A percentile compares a stretch with the other conserved stretches of the same genome.
Conservation (phyloP, 495 filamentous ascomycete species). For the Neurospora discreta region DNA sequence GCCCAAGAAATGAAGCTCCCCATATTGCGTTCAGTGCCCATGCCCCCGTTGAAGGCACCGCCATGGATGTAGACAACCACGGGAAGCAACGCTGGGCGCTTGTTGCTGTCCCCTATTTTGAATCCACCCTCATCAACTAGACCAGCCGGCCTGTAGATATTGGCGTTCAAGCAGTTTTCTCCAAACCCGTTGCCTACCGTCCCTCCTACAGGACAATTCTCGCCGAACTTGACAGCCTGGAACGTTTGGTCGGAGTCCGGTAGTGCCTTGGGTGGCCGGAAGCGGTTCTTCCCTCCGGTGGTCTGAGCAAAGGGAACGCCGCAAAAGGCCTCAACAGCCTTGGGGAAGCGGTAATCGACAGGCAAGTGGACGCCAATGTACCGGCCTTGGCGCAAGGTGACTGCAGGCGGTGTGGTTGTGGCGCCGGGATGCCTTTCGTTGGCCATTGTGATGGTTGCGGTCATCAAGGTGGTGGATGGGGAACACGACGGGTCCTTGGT, state of each 20-base stretch:
- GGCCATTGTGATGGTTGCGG: background rate
- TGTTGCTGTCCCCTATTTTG: conserved; percentile 2
- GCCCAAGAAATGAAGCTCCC: conserved; percentile 43
- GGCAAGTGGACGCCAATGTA: conserved; percentile 39
- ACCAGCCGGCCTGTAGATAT: conserved; percentile 34
- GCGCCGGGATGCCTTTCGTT: background rate
- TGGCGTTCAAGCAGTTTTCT: conserved; percentile 43
- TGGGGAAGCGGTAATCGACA: conserved; percentile 27
- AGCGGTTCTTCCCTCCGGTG: conserved; percentile 44
- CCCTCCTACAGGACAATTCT: conserved; percentile 28
- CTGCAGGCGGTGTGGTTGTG: conserved; percentile 8
- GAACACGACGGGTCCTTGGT: background rate
- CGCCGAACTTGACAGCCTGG: conserved; percentile 35
- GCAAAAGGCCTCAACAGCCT: conserved; percentile 43
- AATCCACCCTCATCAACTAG: conserved; percentile 14
- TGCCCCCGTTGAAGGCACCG: conserved; percentile 41
- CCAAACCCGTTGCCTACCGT: conserved; percentile 18
- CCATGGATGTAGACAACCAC: conserved; percentile 50
- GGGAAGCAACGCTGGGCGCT: conserved; percentile 32
- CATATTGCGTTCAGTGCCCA: conserved; percentile 33
- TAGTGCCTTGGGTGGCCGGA: conserved; percentile 37
- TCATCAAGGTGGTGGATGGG: background rate
- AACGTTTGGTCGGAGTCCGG: conserved; percentile 18
- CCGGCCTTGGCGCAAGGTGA: conserved; percentile 41
- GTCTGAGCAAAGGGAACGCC: conserved; percentile 51